Evolutionary conservation across 1,284 basidiomycete genomes (phyloP), one percentile per base, ranked within the genome.

Genomic region (Peniophora sp.): DNA sequence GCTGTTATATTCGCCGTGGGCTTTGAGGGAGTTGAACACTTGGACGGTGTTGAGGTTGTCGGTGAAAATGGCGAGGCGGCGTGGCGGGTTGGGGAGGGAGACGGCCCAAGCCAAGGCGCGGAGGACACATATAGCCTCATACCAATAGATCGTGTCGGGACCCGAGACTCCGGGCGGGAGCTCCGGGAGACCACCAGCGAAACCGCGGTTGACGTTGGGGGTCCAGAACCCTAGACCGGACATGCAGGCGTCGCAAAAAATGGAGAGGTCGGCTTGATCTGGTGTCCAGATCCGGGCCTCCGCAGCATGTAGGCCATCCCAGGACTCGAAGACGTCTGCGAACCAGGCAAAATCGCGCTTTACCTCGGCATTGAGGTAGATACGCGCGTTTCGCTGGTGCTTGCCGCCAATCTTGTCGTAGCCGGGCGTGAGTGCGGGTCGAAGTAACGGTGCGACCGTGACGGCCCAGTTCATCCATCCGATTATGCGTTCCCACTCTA

Each of bases 401-500:
- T 69, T 68, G 0, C 66, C 68, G 0, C 46, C 11, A 0, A 66
- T 66, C 52, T 76, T 76, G 0, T 48, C 36, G 50, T 75, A 75
- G 0, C 69, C 3, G 0, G 55, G 54, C 9, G 45, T 57, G 44
- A 73, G 56, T 0, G 57, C 61, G 0, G 69, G 69, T 0, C 61
- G 58, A 0, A 71, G 52, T 0, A 67, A 50, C 0, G 73, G 70
- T 27, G 56, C 68, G 0, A 69, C 63, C 49, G 72, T 75, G 0
- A 76, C 56, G 0, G 58, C 59, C 71, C 72, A 76, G 46, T 72
- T 74, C 3, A 67, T 51, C 58, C 64, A 68, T 0, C 72, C 68
- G 2, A 63, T 57, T 0, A 72, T 23, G 0, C 43, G 44, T 34
- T 67, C 64, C 54, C 64, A 73, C 6, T 65, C 59, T 0, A 57